Base-by-base conservation (phyloP, 495 filamentous ascomycete species). In the Penicillium lagena region DNA sequence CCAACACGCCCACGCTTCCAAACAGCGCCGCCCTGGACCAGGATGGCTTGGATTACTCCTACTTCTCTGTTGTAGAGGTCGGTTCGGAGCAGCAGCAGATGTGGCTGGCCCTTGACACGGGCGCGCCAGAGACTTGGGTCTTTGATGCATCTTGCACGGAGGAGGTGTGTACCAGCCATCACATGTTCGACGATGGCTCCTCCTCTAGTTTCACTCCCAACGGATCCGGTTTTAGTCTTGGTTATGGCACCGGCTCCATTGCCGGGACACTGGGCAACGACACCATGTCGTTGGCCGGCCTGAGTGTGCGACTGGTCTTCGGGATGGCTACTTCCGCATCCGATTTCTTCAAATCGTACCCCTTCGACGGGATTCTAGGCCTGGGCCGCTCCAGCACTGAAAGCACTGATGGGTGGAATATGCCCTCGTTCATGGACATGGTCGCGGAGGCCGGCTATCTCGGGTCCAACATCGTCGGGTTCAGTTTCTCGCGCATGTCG, bases 361-460 rank as follows among this genome's bases (percentile, higher is more conserved):
- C 87, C 12, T 85, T 93, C 50, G 89, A 95, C 56, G 89, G 89
- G n/a, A 93, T 95, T 39, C 63, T 94, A 7, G 89, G 86, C 7
- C 65, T 94, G n/a, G 81, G 81, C 7, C 80, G 64, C 51, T 67
- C 63, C 40, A 64, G 47, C 53, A 67, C 54, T 32, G 63, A 46
- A 40, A 64, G 47, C 53, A 67, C 54, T 32, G 63, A 46, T 31
- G 62, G 60, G 7, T 70, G 70, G 51, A 60, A 63, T 9, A 71
- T 72, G 8, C 74, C 81, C 28, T 82, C 77, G 1, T 79, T 89
- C 51, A 75, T 90, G 66, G 75, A 81, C 31, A 55, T 66, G 22
- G 67, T 91, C 15, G 68, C 66, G n/a, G 50, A 74, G 4, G 64
- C 77, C n/a, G 74, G 77, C 28, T 40, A 76, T 3, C 66, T 94